Conservation (phyloP, 495 filamentous ascomycete genomes). For the Neurospora africana region DNA sequence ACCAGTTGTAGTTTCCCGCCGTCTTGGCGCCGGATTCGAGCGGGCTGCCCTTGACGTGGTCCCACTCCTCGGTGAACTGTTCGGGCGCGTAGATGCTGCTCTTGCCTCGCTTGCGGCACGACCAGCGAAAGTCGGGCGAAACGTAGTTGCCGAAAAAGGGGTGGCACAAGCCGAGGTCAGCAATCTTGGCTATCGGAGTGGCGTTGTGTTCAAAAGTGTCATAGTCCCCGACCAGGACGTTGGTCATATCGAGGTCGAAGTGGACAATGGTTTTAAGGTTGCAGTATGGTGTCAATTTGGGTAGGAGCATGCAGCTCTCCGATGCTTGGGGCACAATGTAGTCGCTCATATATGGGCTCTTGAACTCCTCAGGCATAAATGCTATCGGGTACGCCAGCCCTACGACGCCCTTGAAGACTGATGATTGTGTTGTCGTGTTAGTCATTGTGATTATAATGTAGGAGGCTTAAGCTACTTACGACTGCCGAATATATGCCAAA, state of each 20-base stretch:
- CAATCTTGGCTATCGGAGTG: slow-evolving; percentile 1
- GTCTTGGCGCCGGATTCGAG: background rate
- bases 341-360: background rate
- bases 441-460: background rate
- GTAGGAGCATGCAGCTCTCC: background rate
- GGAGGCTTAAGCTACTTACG: background rate
- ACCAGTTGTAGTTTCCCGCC: slow-evolving; percentile 8
- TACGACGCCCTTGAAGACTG: slow-evolving; percentile 8
- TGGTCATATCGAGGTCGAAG: slow-evolving; percentile 6
- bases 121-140: background rate
- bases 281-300: background rate
- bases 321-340: background rate
- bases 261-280: background rate
- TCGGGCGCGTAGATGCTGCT: background rate
- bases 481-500: slow-evolving; percentile 10
- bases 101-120: background rate
- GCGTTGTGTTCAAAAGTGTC: background rate
- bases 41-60: slow-evolving; percentile 1
- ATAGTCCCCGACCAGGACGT: slow-evolving; percentile 4
- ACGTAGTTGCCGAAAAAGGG: background rate
- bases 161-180: slow-evolving; percentile 3
- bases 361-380: background rate
- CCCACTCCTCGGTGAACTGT: slow-evolving; percentile 11
- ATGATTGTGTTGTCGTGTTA: background rate
- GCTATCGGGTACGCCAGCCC: slow-evolving; percentile 8